Percentiles rank a stretch among this genome's conserved stretches.
Evolutionary conservation across 352 stramenopile species (phyloP).

Genomic region (Achlya hypogyna): DNA sequence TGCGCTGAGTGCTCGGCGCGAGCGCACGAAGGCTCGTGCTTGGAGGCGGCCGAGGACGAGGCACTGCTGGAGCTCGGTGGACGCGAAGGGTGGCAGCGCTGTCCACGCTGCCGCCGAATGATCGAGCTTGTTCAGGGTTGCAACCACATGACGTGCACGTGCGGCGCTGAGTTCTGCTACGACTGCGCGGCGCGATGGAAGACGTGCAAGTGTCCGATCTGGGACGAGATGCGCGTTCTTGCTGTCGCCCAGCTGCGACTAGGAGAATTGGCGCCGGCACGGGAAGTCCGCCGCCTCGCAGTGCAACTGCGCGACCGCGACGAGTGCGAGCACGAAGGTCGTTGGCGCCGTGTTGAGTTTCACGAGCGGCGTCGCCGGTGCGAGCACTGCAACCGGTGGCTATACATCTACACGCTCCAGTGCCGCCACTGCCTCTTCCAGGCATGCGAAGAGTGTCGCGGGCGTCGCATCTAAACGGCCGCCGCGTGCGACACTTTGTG

Average conservation of each 20-base stretch:
- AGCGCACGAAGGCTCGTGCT: too few species aligned
- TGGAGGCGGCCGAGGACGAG: background rate
- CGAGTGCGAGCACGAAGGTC: background rate
- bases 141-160: conserved; percentile 10
- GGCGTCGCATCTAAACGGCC: background rate
- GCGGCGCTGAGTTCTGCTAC: conserved; percentile 6
- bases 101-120: background rate
- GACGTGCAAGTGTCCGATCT: background rate
- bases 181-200: background rate
- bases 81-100: background rate
- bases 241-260: background rate
- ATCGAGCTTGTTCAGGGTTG: conserved; percentile 2
- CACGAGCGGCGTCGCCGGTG: background rate
- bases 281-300: background rate
- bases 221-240: background rate
- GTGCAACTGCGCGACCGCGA: background rate
- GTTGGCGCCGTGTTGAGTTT: background rate
- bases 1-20: background rate
- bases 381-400: background rate
- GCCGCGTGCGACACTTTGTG: too few species aligned
- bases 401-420: background rate
- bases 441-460: background rate
- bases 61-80: background rate
- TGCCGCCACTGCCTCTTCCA: background rate
- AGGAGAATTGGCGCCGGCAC: too few species aligned